Percentiles rank a stretch among this genome's conserved stretches.
Evolutionary conservation across 2,329 filamentous ascomycete genomes (phyloP).

Genomic region (Pseudogymnoascus destructans): DNA sequence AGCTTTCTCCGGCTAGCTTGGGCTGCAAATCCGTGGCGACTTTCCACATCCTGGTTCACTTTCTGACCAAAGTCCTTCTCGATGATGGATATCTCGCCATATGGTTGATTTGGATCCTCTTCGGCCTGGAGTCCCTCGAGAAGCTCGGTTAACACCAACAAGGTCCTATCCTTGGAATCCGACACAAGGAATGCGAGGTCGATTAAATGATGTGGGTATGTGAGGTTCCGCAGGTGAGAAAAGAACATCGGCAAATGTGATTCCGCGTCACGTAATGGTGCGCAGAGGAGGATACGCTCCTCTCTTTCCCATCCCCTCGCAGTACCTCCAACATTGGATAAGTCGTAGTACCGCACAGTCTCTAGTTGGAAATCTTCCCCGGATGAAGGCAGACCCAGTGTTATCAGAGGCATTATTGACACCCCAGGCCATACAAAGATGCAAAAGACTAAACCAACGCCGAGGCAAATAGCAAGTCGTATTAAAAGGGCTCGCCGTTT

Average conservation of each 20-base stretch:
- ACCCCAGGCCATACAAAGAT: constrained; percentile 64
- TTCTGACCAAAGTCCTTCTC: constrained; percentile 99
- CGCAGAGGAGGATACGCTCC: constrained; percentile 88
- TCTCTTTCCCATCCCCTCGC: constrained; percentile 91
- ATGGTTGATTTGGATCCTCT: constrained; percentile 65
- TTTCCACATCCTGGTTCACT: constrained; percentile 95
- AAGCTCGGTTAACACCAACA: constrained; percentile 60
- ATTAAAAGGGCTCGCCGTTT: constrained; percentile 60
- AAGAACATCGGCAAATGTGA: constrained; percentile 96
- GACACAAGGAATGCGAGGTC: constrained; percentile 95
- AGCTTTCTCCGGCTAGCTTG: constrained; percentile 88
- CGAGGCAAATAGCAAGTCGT: constrained; percentile 47
- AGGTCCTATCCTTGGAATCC: constrained; percentile 87
- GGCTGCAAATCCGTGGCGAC: constrained; percentile 90
- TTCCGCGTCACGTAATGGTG: constrained; percentile 84
- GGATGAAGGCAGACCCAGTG: constrained; percentile 56
- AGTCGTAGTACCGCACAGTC: constrained; percentile 93
- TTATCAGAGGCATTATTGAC: constrained; percentile 46
- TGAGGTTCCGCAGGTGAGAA: constrained; percentile 89
- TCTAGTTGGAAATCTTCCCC: constrained; percentile 68
- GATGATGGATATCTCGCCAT: constrained; percentile 93
- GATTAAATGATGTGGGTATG: constrained; percentile 91
- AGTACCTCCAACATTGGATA: constrained; percentile 81
- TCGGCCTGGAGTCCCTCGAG: constrained; percentile 70
- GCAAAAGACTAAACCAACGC: constrained; percentile 51